Conservation (phyloP, 2,329 filamentous ascomycete species). For the Pestalotiopsis sp. region DNA sequence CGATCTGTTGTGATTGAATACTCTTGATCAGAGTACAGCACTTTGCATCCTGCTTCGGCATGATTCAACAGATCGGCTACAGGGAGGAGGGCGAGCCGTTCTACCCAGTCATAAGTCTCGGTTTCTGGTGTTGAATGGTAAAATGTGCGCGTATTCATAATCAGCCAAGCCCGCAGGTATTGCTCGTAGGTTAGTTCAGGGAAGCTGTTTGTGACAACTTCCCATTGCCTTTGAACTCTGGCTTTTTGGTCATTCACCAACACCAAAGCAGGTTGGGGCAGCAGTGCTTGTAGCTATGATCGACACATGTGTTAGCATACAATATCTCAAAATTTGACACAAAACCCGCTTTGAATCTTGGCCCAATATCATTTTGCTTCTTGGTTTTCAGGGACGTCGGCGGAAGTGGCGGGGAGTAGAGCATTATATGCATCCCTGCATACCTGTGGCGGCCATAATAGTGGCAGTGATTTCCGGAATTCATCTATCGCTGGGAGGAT, state of each 20-base stretch:
- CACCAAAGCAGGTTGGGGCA: background rate
- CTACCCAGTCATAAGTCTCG: conserved; percentile 26
- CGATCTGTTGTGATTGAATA: conserved; percentile 12
- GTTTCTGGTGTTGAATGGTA: conserved; percentile 52
- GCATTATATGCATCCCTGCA: background rate
- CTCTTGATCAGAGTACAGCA: background rate
- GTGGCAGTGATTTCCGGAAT: conserved; percentile 12
- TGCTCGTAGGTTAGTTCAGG: conserved; percentile 3
- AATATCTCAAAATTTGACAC: background rate
- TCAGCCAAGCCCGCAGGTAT: conserved; percentile 61
- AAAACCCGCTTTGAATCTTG: too few species aligned
- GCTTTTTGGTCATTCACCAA: conserved; percentile 24
- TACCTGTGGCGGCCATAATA: conserved; percentile 5
- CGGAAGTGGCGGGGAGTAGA: background rate
- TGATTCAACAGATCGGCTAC: conserved; percentile 16
- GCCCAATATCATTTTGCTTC: too few species aligned
- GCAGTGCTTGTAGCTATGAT: conserved; percentile 6
- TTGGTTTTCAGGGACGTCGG: background rate
- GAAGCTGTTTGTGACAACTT: background rate
- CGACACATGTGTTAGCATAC: background rate
- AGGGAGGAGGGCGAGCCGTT: conserved; percentile 12
- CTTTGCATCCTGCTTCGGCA: conserved; percentile 11
- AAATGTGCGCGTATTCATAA: conserved; percentile 63
- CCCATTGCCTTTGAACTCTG: conserved; percentile 17
- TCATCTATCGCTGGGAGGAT: background rate